Evolutionary conservation across 1,139 yeast species (phyloP).

Genomic region (Schizosaccharomyces versatilis): DNA sequence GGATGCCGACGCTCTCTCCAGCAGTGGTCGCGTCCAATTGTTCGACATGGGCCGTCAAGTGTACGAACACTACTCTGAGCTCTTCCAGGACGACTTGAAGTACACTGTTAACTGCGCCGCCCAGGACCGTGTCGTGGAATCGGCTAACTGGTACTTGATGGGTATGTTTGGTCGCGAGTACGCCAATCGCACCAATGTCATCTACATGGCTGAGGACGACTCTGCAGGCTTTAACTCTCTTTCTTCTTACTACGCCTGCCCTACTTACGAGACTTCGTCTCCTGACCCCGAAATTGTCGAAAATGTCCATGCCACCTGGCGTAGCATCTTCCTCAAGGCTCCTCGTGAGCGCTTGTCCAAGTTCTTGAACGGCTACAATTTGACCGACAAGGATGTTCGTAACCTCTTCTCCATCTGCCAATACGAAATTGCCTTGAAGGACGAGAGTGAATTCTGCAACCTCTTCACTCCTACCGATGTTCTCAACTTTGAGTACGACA

Average conservation of each 20-base stretch:
- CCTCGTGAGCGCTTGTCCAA: not conserved
- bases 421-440: not conserved
- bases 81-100: not conserved
- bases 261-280: not conserved
- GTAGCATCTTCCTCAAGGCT: not conserved
- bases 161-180: not conserved
- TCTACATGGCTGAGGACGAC: not conserved
- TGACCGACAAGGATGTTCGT: not conserved
- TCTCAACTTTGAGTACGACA: not conserved
- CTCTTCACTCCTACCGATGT: not conserved
- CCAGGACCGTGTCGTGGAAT: not conserved
- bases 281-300: not conserved
- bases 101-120: not conserved
- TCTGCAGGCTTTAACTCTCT: not conserved
- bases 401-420: not conserved
- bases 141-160: not conserved
- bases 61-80: not conserved
- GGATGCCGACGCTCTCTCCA: not conserved
- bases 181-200: not conserved
- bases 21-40: not conserved
- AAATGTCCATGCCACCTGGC: not conserved
- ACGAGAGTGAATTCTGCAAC: not conserved
- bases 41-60: slow-evolving; percentile 1
- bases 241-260: not conserved
- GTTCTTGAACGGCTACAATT: not conserved